These are phyloP conservation scores for Psilocybe subaeruginosa DNA, from an alignment of 768 basidiomycete genomes.

Conservation along the genomic window DNA sequence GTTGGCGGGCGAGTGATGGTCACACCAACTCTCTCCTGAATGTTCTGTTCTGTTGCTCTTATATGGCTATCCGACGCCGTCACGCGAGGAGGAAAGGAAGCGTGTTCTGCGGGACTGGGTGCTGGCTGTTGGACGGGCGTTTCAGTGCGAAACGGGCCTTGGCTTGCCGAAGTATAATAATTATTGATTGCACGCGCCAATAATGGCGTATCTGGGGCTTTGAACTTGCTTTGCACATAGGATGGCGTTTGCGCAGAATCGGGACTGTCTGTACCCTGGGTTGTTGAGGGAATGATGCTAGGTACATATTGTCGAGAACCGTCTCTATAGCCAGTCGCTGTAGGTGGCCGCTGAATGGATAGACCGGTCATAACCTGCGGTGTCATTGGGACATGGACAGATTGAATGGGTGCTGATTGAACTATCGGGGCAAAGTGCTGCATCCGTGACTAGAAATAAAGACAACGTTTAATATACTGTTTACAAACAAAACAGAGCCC, in stretches of 20 bases:
- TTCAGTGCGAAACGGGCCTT: background rate
- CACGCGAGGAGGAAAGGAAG: background rate
- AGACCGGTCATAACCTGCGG: background rate
- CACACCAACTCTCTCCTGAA: conserved; percentile 8
- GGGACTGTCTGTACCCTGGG: background rate
- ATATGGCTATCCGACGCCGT: background rate
- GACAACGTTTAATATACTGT: background rate
- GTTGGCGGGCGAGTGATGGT: conserved; percentile 7
- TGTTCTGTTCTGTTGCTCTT: background rate
- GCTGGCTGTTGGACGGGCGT: background rate
- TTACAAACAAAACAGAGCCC: background rate
- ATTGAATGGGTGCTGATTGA: background rate
- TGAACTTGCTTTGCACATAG: background rate
- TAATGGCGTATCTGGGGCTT: background rate
- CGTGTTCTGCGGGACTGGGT: background rate
- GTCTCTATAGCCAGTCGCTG: conserved; percentile 1
- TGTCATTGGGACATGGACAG: background rate
- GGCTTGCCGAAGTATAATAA: background rate
- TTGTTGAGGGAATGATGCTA: background rate
- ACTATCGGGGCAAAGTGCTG: background rate
- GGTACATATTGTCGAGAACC: background rate
- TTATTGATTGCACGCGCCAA: background rate
- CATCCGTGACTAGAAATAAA: conserved; percentile 4
- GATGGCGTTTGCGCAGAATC: background rate
- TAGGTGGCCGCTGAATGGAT: conserved; percentile 8